A percentile compares a stretch with the other conserved stretches of the same genome.
Evolutionary conservation across 2,329 filamentous ascomycete species (phyloP).

Genomic region (Colletotrichum liaoningense): DNA sequence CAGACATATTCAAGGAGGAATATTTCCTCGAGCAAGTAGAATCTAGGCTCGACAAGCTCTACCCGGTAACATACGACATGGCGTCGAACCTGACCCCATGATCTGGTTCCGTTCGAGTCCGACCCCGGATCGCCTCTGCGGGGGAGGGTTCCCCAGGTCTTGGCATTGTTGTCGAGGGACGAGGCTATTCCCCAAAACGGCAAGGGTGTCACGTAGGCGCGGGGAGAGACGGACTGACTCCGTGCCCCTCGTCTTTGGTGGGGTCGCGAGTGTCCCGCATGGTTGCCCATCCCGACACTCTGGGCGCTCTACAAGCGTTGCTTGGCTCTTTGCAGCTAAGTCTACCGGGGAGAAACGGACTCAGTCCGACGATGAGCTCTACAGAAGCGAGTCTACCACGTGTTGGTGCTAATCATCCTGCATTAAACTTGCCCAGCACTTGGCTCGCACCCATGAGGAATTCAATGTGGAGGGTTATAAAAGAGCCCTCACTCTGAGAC

Average conservation of each 20-base stretch:
- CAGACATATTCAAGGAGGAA: background rate
- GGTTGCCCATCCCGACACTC: background rate
- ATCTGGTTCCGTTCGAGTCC: background rate
- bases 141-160: background rate
- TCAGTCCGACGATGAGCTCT: background rate
- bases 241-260: background rate
- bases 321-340: background rate
- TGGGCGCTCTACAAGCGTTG: background rate
- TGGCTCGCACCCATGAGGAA: too few species aligned
- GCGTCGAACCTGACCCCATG: background rate
- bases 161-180: background rate
- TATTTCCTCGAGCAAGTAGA: background rate
- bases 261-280: background rate
- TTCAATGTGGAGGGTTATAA: too few species aligned
- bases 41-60: background rate
- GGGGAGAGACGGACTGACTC: conserved; percentile 28
- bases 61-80: background rate
- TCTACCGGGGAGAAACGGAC: background rate
- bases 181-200: background rate
- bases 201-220: too few species aligned
- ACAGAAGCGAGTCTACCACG: background rate
- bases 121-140: background rate
- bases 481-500: too few species aligned
- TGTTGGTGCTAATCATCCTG: background rate
- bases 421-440: too few species aligned